phyloP scores from a whole-genome alignment of 345 rosid genomes.

The Gossypium ekmanianum region DNA sequence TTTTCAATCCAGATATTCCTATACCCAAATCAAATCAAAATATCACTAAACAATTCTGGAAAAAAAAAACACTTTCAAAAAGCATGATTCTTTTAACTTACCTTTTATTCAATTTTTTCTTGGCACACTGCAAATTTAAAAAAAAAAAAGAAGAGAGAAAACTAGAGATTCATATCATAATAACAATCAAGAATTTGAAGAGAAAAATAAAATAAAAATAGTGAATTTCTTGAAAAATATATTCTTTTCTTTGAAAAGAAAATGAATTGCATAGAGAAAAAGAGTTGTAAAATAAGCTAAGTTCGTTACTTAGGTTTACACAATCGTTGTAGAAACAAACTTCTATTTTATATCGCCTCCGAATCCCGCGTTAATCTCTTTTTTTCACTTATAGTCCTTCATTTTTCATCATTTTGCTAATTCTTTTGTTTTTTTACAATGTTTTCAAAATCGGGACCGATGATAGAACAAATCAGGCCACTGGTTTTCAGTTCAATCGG shows the following conservation, averaged over 20 bases:
- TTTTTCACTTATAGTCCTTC: not conserved
- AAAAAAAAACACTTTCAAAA: not conserved
- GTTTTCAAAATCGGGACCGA: too few species aligned
- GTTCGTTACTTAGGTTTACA: constrained; percentile 7
- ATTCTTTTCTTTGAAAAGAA: too few species aligned
- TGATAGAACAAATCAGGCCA: too few species aligned
- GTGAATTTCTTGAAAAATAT: not conserved
- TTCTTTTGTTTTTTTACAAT: too few species aligned
- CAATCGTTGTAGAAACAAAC: constrained; percentile 1
- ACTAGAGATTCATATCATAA: not conserved
- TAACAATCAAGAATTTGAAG: not conserved
- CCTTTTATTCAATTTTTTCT: not conserved
- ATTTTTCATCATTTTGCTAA: not conserved
- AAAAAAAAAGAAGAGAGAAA: too few species aligned
- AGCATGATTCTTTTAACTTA: not conserved
- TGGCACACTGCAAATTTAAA: not conserved
- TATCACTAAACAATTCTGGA: not conserved
- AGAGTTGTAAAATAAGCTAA: not conserved
- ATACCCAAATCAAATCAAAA: not conserved
- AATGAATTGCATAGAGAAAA: not conserved
- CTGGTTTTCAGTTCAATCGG: too few species aligned
- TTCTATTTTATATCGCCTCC: not conserved
- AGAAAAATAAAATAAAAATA: not conserved
- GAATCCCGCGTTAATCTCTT: constrained; percentile 8
- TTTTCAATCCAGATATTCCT: not conserved